Conservation (phyloP, 441 rosid species). For the Euphorbia schlechtendalii region DNA sequence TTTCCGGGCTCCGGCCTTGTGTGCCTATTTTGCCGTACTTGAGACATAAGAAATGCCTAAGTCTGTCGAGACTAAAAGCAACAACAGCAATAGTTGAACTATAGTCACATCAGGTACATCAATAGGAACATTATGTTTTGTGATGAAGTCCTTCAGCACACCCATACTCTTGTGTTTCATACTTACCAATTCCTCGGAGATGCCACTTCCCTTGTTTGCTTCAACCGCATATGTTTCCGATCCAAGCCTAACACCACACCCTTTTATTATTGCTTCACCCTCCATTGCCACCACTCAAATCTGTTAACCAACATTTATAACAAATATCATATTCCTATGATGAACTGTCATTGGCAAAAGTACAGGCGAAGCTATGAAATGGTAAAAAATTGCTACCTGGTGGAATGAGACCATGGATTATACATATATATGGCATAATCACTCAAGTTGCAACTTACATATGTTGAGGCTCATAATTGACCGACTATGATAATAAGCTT, state of each 20-base stretch:
- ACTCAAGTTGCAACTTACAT: no score
- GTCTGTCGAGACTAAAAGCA: no score
- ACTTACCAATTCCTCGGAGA: constrained; percentile 54
- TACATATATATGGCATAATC: no score
- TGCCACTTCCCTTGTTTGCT: constrained; percentile 27
- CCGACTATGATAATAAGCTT: neutral
- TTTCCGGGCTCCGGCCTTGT: no score
- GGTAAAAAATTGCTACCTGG: no score
- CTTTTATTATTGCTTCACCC: constrained; percentile 23
- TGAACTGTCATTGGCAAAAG: neutral
- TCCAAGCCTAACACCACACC: constrained; percentile 44
- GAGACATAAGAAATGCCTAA: no score
- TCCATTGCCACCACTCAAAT: constrained; percentile 33
- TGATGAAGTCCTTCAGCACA: constrained; percentile 62
- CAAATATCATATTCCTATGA: neutral
- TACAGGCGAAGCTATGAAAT: neutral
- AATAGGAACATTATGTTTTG: constrained; percentile 57
- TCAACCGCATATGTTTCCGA: constrained; percentile 42
- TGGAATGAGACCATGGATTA: no score
- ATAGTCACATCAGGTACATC: constrained; percentile 76
- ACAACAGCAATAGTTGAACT: no score
- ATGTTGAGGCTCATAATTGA: no score
- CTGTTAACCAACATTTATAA: neutral
- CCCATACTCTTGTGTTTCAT: constrained; percentile 68
- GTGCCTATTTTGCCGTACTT: no score